Percentiles rank a stretch among this genome's conserved stretches.
These are phyloP conservation scores for Moesziomyces globuligerus DNA, from an alignment of 1,284 basidiomycete species.

Conservation along the genomic window DNA sequence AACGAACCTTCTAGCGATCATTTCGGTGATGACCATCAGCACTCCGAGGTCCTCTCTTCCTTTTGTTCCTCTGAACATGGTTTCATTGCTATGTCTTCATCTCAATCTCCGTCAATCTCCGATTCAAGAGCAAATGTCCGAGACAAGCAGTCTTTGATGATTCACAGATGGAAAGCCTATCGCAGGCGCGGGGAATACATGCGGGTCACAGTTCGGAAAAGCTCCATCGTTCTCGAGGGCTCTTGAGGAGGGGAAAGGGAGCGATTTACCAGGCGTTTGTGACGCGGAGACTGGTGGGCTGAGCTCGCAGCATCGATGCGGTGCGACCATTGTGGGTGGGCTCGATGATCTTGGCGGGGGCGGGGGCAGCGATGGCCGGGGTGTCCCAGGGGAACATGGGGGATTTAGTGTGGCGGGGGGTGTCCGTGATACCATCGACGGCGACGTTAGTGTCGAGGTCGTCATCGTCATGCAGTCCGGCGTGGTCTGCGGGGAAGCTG, in stretches of 20 bases:
- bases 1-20: too few relatives aligned
- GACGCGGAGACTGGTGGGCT: constrained; percentile 5
- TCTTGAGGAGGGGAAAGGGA: neutral
- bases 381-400: constrained; percentile 32
- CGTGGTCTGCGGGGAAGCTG: constrained; percentile 3
- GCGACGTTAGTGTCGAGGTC: constrained; percentile 19
- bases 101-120: too few relatives aligned
- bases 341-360: constrained; percentile 10
- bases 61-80: too few relatives aligned
- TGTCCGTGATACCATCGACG: constrained; percentile 12
- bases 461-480: constrained; percentile 1
- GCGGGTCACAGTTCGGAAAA: neutral
- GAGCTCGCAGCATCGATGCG: constrained; percentile 5
- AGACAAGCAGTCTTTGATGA: too few relatives aligned
- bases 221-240: too few relatives aligned
- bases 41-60: too few relatives aligned
- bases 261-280: constrained; percentile 5
- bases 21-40: too few relatives aligned
- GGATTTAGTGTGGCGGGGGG: neutral
- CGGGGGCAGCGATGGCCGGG: constrained; percentile 22
- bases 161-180: too few relatives aligned
- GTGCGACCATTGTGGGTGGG: neutral
- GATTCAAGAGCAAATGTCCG: too few relatives aligned
- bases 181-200: too few relatives aligned
- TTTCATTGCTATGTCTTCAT: too few relatives aligned